These are phyloP conservation scores for Lachancea meyersii DNA, from an alignment of 805 yeast species.

Conservation along the genomic window DNA sequence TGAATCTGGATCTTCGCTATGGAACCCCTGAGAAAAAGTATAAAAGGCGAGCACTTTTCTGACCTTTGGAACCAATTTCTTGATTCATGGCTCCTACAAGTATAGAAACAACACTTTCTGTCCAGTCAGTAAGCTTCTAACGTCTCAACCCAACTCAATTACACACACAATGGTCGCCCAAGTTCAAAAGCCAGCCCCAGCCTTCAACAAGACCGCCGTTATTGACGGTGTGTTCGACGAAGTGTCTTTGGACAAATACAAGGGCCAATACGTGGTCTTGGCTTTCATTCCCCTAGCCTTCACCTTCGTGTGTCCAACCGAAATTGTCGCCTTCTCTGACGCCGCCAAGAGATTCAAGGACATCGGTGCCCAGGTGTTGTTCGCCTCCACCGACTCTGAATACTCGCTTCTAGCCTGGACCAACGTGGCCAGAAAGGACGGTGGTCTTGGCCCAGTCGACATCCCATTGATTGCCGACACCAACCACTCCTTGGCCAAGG, in stretches of 20 bases:
- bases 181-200: slow-evolving; percentile 95
- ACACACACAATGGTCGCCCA: slow-evolving; percentile 63
- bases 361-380: slow-evolving; percentile 80
- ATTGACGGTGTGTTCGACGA: slow-evolving; percentile 95
- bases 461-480: slow-evolving; percentile 95
- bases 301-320: slow-evolving; percentile 99
- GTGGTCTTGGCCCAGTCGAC: slow-evolving; percentile 94
- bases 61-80: neutral
- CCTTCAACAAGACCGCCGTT: slow-evolving; percentile 95
- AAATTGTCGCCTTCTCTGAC: slow-evolving; percentile 96
- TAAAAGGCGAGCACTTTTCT: neutral
- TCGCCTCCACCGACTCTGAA: slow-evolving; percentile 98
- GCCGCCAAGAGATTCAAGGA: slow-evolving; percentile 85
- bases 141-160: neutral
- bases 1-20: neutral
- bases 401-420: slow-evolving; percentile 98
- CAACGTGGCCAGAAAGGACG: slow-evolving; percentile 90
- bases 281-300: slow-evolving; percentile 98
- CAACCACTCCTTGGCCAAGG: slow-evolving; percentile 89
- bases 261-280: slow-evolving; percentile 95
- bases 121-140: neutral
- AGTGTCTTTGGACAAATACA: slow-evolving; percentile 86
- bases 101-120: neutral
- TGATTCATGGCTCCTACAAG: neutral
- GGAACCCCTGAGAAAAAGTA: slow-evolving; percentile 4